phyloP scores from a whole-genome alignment of 2,329 filamentous ascomycete species.

The Fusarium aywerte region DNA sequence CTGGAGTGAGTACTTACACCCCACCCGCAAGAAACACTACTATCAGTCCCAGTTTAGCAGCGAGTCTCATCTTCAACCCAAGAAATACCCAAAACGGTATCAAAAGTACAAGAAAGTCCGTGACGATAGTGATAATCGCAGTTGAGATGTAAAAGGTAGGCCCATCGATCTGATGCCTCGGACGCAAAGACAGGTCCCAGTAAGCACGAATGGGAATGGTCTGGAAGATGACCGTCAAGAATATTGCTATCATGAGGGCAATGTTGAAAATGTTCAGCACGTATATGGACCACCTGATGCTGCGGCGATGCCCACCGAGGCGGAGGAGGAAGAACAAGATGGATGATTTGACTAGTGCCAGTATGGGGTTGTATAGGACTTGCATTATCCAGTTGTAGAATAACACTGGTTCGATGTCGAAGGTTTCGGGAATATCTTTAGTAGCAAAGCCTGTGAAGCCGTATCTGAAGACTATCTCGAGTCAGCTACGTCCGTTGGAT shows the following conservation, averaged over 20 bases:
- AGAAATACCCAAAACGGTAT: conserved; percentile 57
- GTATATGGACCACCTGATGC: conserved; percentile 44
- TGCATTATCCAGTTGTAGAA: conserved; percentile 43
- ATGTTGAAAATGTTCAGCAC: conserved; percentile 50
- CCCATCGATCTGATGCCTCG: conserved; percentile 40
- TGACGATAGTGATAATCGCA: conserved; percentile 54
- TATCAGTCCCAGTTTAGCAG: conserved; percentile 53
- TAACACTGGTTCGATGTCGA: conserved; percentile 29
- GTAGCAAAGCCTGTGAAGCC: conserved; percentile 34
- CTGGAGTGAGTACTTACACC: conserved; percentile 47
- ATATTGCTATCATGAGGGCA: conserved; percentile 48
- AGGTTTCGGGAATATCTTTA: conserved; percentile 3
- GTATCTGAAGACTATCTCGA: conserved; percentile 24
- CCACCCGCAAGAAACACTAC: conserved; percentile 54
- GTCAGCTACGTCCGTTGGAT: fast-evolving
- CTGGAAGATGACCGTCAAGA: conserved; percentile 54
- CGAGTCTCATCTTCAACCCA: conserved; percentile 52
- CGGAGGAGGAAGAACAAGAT: conserved; percentile 59
- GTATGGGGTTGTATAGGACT: conserved; percentile 57
- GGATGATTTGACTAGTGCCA: conserved; percentile 59
- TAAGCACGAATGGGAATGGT: conserved; percentile 51
- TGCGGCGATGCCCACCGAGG: conserved; percentile 47
- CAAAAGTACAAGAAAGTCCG: conserved; percentile 54
- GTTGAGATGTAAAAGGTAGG: conserved; percentile 52
- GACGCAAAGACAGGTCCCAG: conserved; percentile 46